Base-by-base conservation (phyloP, 2,329 filamentous ascomycete genomes). In the Ascochyta clinopodiicola region DNA sequence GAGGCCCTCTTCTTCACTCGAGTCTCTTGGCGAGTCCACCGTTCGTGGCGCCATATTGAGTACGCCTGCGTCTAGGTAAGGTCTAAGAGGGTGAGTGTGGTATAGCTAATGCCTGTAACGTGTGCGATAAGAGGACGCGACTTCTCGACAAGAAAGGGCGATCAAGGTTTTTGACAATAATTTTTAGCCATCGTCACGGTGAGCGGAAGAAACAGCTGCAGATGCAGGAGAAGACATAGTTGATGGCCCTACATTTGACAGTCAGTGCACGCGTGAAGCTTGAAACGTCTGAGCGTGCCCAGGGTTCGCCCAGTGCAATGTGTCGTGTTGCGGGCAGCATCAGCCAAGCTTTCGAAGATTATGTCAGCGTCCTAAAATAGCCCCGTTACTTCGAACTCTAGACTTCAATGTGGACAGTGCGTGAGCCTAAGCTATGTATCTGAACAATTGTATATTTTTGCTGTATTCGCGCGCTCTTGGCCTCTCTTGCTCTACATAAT, bases 1-100 rank as follows among this genome's bases (percentile, higher is more conserved):
- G 3, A 58, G 50, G 2, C 57, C 66, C 48, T 51, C 61, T 45
- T 67, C 64, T 35, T 67, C 65, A 1, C 37, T 51, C 3, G 66
- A 68, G 5, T 46, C 53, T 34, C 65, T 51, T 6, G 56, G 58
- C 4, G 51, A 50, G 35, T 38, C 38, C 6, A 48, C 19, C 12
- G 44, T 17, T 3, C 29, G 51, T 7, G 46, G 25, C 9, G 51
- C 44, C 62, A 68, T 69, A 7, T 35, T 37, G n/a, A 17, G 39
- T 12, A 35, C 17, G 47, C 29, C 37, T 46, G 29, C 34, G 40
- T 40, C 34, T 42, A 37, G 29, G 44, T 29, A 22, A 29, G 29
- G 43, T 17, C 32, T 37, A 24, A 42, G 19, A 27, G 15, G 19
- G 24, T 9, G 36, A 17, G 36, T 8, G 7, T 22, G n/a, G 10